phyloP scores from a whole-genome alignment of 1,284 basidiomycete species.

The Lignosus rhinocerotis region DNA sequence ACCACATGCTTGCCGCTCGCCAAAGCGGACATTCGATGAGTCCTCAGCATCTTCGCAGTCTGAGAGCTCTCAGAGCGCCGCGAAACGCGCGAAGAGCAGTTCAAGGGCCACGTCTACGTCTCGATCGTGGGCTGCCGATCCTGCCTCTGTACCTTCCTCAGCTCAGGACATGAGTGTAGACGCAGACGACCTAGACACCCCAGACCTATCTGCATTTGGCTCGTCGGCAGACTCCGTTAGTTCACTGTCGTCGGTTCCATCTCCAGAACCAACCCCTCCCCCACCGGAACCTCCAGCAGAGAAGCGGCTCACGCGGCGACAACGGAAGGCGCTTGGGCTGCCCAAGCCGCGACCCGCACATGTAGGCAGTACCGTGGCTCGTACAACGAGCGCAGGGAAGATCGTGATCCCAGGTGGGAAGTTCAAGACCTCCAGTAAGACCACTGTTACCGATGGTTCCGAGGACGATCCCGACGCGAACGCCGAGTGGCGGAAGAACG shows the following conservation, averaged over 20 bases:
- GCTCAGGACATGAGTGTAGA: slow-evolving; percentile 27
- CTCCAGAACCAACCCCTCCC: slow-evolving; percentile 39
- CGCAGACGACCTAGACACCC: slow-evolving; percentile 41
- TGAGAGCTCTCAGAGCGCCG: slow-evolving; percentile 41
- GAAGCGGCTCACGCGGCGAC: slow-evolving; percentile 55
- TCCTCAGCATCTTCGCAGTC: slow-evolving; percentile 46
- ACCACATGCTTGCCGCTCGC: slow-evolving; percentile 45
- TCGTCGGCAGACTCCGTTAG: slow-evolving; percentile 42
- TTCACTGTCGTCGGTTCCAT: slow-evolving; percentile 43
- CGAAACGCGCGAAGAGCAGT: slow-evolving; percentile 44
- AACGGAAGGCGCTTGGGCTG: slow-evolving; percentile 66
- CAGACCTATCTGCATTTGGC: slow-evolving; percentile 43
- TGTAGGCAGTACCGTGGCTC: slow-evolving; percentile 28
- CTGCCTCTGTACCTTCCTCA: not conserved
- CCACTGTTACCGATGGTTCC: slow-evolving; percentile 26
- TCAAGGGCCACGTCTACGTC: slow-evolving; percentile 19
- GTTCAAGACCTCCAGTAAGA: slow-evolving; percentile 34
- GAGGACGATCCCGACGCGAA: slow-evolving; percentile 37
- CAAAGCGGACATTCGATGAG: slow-evolving; percentile 71
- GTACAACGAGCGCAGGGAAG: slow-evolving; percentile 42
- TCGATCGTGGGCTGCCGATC: slow-evolving; percentile 23
- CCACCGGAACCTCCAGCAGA: slow-evolving; percentile 31
- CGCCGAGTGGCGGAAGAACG: slow-evolving; percentile 71
- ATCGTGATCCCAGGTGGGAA: slow-evolving; percentile 61
- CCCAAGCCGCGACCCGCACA: slow-evolving; percentile 48